phyloP scores from a whole-genome alignment of 129 eudicot genomes.

The Dittrichia graveolens region DNA sequence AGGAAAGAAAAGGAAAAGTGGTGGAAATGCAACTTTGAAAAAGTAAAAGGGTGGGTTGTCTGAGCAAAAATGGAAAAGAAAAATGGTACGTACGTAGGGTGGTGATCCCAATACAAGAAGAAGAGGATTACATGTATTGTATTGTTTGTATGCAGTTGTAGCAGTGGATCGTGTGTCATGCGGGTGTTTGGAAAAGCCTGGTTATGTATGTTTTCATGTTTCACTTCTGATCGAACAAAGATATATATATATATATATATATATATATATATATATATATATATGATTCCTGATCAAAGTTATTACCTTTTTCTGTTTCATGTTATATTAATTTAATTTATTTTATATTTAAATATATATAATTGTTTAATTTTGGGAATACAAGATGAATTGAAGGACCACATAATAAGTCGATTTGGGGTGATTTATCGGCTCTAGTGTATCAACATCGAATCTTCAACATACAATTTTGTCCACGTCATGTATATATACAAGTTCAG shows the following conservation, averaged over 20 bases:
- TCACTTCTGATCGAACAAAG: conserved; percentile 1
- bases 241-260: too few species aligned
- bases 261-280: too few species aligned
- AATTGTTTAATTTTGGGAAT: neutral
- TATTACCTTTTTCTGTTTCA: neutral
- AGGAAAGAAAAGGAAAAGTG: conserved; percentile 30
- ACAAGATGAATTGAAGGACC: conserved; percentile 1
- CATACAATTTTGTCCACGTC: too few species aligned
- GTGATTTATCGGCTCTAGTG: conserved; percentile 6
- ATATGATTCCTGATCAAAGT: too few species aligned
- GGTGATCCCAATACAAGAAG: conserved; percentile 39
- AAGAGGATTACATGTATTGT: too few species aligned
- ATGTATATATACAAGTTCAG: too few species aligned
- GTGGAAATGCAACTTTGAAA: conserved; percentile 37
- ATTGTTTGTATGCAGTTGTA: conserved; percentile 3
- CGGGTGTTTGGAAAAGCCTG: conserved; percentile 5
- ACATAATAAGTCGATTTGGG: neutral
- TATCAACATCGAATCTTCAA: conserved; percentile 5
- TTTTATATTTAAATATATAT: too few species aligned
- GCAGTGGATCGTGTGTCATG: conserved; percentile 31
- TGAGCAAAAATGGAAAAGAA: conserved; percentile 21
- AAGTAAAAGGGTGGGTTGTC: conserved; percentile 32
- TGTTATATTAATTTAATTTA: neutral
- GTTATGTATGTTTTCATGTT: conserved; percentile 1
- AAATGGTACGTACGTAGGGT: too few species aligned